Base-by-base conservation (phyloP, 169 alveolate species). In the Eimeria sp. region DNA sequence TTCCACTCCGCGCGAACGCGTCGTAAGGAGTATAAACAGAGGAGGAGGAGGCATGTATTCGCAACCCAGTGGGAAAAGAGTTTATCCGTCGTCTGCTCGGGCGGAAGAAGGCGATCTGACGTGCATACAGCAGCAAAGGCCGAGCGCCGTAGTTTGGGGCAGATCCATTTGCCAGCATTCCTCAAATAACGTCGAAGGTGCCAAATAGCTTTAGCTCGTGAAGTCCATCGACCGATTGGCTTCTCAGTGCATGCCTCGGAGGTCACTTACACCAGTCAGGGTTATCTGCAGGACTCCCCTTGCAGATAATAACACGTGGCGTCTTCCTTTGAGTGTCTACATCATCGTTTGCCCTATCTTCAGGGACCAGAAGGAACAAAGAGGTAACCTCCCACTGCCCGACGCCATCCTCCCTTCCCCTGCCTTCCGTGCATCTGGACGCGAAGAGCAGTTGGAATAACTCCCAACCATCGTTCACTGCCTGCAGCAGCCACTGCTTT, bases 11-110 rank as follows among this genome's bases (percentile, higher is more conserved):
- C 80, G 27, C 93, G 78, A 13, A 40, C 68, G 6, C 93, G 93
- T 33, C 82, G 54, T 64, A 87, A 30, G 43, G 93, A 62, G 46
- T 87, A 87, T 33, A 64, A 20, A 58, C 93, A 87, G 14, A 87
- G 68, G 43, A 87, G 82, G 37, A 87, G 25, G 30, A 87, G 82
- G 66, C 93, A 87, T 49, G 93, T 25, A 58, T 87, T 87, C 46
- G 93, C 93, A 82, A 87, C 20, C 93, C 93, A 87, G 93, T 87
- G 93, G 11, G 93, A 62, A 52, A 46, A n/a, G 25, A 87, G 93
- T 37, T 64, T 87, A 33, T 64, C 93, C 64, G 82, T 87, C 52
- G 62, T 40, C 18, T 62, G 78, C 82, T 62, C 49, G n/a, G 93
- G 66, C 33, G 93, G 64, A 66, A 64, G 13, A 13, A 87, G 56